Evolutionary conservation across 345 rosid species (phyloP).

Genomic region (Rhodamnia rubescens): DNA sequence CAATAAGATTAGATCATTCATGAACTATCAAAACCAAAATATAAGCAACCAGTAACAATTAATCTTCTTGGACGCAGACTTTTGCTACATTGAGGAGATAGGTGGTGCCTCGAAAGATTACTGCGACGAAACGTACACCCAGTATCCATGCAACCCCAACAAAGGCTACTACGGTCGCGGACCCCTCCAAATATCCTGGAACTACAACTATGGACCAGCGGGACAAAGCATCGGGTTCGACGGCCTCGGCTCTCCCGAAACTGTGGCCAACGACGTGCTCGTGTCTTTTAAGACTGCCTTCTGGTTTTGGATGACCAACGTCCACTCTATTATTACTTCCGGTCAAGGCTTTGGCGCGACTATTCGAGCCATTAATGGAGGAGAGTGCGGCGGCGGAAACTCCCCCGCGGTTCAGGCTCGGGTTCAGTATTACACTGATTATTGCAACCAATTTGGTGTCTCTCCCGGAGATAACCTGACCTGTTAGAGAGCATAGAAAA

Average conservation of each 20-base stretch:
- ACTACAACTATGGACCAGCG: conserved; percentile 41
- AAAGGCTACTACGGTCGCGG: conserved; percentile 42
- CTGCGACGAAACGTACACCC: neutral
- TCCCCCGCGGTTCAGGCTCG: conserved; percentile 23
- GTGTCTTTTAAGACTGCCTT: conserved; percentile 34
- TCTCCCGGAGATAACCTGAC: neutral
- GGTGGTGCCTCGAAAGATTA: neutral
- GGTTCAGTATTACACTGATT: conserved; percentile 20
- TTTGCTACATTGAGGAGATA: conserved; percentile 20
- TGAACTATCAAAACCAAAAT: neutral
- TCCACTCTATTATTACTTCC: conserved; percentile 14
- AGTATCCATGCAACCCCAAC: conserved; percentile 20
- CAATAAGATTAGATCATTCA: neutral
- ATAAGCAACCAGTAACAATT: neutral
- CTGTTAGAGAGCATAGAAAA: neutral
- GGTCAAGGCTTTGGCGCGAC: conserved; percentile 47
- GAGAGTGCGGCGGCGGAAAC: conserved; percentile 31
- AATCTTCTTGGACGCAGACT: conserved; percentile 1
- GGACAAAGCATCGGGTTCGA: conserved; percentile 23
- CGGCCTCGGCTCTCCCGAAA: conserved; percentile 29
- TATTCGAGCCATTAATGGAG: conserved; percentile 32
- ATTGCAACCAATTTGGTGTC: conserved; percentile 11
- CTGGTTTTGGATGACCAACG: conserved; percentile 53
- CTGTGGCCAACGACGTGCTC: conserved; percentile 18
- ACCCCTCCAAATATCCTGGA: conserved; percentile 46